These are phyloP conservation scores for Corylus avellana DNA, from an alignment of 306 rosid genomes.

Conservation along the genomic window DNA sequence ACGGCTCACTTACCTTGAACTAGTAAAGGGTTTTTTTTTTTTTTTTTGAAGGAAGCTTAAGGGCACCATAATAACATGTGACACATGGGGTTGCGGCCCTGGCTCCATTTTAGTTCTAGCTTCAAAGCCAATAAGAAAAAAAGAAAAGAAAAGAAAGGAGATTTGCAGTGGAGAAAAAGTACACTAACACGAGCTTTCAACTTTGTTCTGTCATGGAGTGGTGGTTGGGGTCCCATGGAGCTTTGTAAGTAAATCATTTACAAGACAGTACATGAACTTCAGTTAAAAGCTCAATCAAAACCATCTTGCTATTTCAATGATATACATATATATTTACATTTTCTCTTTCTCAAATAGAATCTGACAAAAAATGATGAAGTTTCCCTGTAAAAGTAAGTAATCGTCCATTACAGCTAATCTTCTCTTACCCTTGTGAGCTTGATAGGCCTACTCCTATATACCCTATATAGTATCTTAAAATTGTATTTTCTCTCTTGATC, in stretches of 20 bases:
- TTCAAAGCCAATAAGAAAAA: not conserved
- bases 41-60: not conserved
- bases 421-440: constrained; percentile 34
- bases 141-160: no score
- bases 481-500: constrained; percentile 27
- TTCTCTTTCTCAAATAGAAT: not conserved
- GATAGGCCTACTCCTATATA: constrained; percentile 18
- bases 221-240: constrained; percentile 44
- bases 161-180: not conserved
- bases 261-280: constrained; percentile 49
- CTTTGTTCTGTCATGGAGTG: constrained; percentile 27
- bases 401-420: constrained; percentile 57
- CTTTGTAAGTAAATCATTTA: constrained; percentile 44
- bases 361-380: constrained; percentile 58
- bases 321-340: not conserved
- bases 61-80: not conserved
- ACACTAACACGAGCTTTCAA: constrained; percentile 14
- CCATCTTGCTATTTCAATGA: constrained; percentile 40
- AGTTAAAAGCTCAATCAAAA: constrained; percentile 41
- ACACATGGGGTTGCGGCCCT: not conserved
- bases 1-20: no score
- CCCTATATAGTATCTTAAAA: constrained; percentile 23
- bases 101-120: not conserved
- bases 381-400: constrained; percentile 58
- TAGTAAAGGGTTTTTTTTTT: no score